A percentile compares a stretch with the other conserved stretches of the same genome.
These are phyloP conservation scores for Lenwebbia sp. DNA, from an alignment of 345 rosid genomes.

Conservation along the genomic window DNA sequence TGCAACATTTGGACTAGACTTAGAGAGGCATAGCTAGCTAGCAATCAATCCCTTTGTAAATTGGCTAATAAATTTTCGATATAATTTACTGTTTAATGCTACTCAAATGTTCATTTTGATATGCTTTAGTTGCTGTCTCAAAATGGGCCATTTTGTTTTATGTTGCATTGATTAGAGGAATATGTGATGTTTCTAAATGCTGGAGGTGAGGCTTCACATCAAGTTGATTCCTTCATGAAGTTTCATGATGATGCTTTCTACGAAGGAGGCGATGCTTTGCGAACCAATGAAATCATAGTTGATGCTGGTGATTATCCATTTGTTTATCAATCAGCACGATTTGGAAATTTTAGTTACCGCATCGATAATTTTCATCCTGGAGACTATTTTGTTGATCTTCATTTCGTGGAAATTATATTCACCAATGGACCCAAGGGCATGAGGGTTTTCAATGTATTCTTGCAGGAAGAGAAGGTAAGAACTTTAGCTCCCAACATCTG, in stretches of 20 bases:
- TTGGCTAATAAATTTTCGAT: not conserved
- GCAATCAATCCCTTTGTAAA: not conserved
- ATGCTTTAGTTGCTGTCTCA: not conserved
- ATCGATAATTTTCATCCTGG: conserved; percentile 45
- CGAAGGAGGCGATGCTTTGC: conserved; percentile 63
- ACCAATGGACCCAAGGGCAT: conserved; percentile 86
- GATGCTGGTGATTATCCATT: conserved; percentile 74
- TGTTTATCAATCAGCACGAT: conserved; percentile 67
- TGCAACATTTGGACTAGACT: not conserved
- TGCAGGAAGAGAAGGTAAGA: conserved; percentile 88
- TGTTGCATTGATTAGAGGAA: conserved; percentile 37
- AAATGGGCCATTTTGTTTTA: not conserved
- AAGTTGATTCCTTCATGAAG: conserved; percentile 28
- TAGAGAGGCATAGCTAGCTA: not conserved
- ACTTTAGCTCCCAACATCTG: not conserved
- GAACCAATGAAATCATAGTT: conserved; percentile 56
- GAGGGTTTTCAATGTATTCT: conserved; percentile 72
- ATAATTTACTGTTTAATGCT: not conserved
- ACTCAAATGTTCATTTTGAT: not conserved
- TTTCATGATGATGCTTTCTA: conserved; percentile 43
- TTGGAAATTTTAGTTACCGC: conserved; percentile 59
- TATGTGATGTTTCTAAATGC: conserved; percentile 61
- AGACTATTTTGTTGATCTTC: conserved; percentile 67
- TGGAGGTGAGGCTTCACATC: conserved; percentile 46
- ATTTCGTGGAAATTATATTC: conserved; percentile 81